Percentiles rank a stretch among this genome's conserved stretches.
phyloP scores from a whole-genome alignment of 2,329 filamentous ascomycete genomes.

The Epichloe brachyelytri region DNA sequence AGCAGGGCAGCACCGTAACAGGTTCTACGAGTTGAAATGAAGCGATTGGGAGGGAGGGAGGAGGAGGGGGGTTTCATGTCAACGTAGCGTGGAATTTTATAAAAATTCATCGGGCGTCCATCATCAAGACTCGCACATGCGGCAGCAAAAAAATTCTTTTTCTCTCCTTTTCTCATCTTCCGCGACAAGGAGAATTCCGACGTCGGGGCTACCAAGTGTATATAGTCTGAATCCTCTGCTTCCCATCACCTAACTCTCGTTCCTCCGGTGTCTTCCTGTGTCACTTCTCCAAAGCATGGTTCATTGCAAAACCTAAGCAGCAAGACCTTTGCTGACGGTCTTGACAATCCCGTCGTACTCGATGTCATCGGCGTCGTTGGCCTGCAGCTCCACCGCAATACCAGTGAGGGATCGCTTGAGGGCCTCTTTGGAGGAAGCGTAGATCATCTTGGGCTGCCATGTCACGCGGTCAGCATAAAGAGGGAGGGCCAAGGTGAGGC shows the following conservation, averaged over 20 bases:
- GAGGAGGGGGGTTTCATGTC: not conserved
- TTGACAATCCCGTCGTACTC: slow-evolving; percentile 61
- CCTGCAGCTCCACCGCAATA: slow-evolving; percentile 65
- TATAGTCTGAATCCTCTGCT: not conserved
- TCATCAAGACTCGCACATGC: not conserved
- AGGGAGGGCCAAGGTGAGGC: slow-evolving; percentile 4
- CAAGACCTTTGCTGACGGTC: slow-evolving; percentile 50
- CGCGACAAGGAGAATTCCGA: not conserved
- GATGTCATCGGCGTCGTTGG: slow-evolving; percentile 73
- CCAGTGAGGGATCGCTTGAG: slow-evolving; percentile 70
- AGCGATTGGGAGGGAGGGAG: not conserved
- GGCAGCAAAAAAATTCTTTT: not conserved
- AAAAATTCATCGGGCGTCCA: not conserved
- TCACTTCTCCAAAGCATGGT: not conserved
- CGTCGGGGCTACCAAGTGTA: slow-evolving; percentile 2
- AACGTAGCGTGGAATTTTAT: not conserved
- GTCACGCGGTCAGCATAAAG: not conserved
- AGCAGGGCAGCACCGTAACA: slow-evolving; percentile 20
- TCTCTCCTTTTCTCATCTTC: not conserved
- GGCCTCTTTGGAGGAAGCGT: slow-evolving; percentile 78
- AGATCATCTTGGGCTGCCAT: slow-evolving; percentile 71
- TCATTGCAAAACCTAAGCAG: slow-evolving; percentile 24
- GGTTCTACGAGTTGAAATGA: not conserved
- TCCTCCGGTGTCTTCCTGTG: not conserved
- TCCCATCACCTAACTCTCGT: not conserved